phyloP scores from a whole-genome alignment of 1,284 basidiomycete genomes.

The Pseudozyma thailandica region DNA sequence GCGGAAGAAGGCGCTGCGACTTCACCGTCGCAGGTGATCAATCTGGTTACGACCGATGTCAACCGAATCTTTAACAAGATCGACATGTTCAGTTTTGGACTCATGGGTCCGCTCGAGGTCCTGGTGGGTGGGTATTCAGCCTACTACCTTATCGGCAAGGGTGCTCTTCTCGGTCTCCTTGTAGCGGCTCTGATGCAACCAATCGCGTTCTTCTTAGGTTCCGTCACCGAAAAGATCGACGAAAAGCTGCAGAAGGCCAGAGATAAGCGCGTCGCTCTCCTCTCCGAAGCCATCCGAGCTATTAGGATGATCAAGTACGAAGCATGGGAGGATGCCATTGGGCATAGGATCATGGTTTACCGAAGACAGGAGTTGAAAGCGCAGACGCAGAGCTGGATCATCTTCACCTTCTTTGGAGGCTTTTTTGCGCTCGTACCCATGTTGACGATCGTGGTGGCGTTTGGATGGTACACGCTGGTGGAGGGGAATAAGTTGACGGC shows the following conservation, averaged over 20 bases:
- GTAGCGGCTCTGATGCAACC: constrained; percentile 36
- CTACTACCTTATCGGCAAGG: constrained; percentile 34
- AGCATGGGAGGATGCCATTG: constrained; percentile 48
- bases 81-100: constrained; percentile 32
- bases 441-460: constrained; percentile 42
- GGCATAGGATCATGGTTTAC: constrained; percentile 22
- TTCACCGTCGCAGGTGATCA: constrained; percentile 35
- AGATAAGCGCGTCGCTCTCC: constrained; percentile 38
- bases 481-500: constrained; percentile 36
- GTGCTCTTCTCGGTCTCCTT: constrained; percentile 32
- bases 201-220: constrained; percentile 25
- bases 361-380: constrained; percentile 27
- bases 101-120: constrained; percentile 44
- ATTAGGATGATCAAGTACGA: constrained; percentile 56
- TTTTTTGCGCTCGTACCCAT: constrained; percentile 40
- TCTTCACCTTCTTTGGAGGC: constrained; percentile 29
- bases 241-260: constrained; percentile 34
- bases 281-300: constrained; percentile 46
- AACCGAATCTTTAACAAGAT: constrained; percentile 20
- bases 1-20: neutral
- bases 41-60: constrained; percentile 43
- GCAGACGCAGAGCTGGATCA: constrained; percentile 31
- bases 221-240: constrained; percentile 30
- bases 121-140: constrained; percentile 36
- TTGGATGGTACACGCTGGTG: constrained; percentile 42